Base-by-base conservation (phyloP, 192 early-diverging fungal species). In the Lobosporangium transversale region DNA sequence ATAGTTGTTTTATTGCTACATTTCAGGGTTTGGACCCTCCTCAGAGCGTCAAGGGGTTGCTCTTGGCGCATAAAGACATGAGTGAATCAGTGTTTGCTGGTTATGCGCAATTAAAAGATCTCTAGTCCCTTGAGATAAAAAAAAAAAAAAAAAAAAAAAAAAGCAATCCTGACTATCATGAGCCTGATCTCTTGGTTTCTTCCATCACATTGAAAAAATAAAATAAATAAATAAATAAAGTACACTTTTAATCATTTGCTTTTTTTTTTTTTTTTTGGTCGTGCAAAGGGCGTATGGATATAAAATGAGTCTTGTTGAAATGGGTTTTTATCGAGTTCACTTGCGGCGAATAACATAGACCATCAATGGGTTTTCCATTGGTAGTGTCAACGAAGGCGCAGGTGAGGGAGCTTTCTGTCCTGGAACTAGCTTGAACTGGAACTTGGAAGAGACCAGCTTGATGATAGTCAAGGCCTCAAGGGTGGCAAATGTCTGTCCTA, bases 291-390 rank as follows among this genome's bases (percentile, higher is more conserved):
- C n/a, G n/a, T n/a, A n/a, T n/a, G n/a, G n/a, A n/a, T n/a, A n/a
- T n/a, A n/a, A n/a, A n/a, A n/a, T n/a, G n/a, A n/a, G n/a, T n/a
- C n/a, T n/a, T n/a, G n/a, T n/a, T n/a, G n/a, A n/a, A n/a, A n/a
- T n/a, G n/a, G n/a, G n/a, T n/a, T n/a, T n/a, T n/a, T n/a, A n/a
- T n/a, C n/a, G n/a, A n/a, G n/a, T n/a, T n/a, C n/a, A n/a, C n/a
- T n/a, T n/a, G n/a, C n/a, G n/a, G n/a, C n/a, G 70, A 27, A 58
- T 44, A 26, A 82, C 78, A 64, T 68, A 44, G 31, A 73, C 65
- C 30, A 82, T 26, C 15, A 82, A 53, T 1, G 81, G 81, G 29
- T 68, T 43, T 45, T 79, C 75, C 81, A 82, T 82, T 12, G 70
- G 78, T 35, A 82, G 32, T 1, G 78, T 79, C 51, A 82, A 27